Evolutionary conservation across 805 yeast genomes (phyloP).

Genomic region (Ogataea nitratoaversa): DNA sequence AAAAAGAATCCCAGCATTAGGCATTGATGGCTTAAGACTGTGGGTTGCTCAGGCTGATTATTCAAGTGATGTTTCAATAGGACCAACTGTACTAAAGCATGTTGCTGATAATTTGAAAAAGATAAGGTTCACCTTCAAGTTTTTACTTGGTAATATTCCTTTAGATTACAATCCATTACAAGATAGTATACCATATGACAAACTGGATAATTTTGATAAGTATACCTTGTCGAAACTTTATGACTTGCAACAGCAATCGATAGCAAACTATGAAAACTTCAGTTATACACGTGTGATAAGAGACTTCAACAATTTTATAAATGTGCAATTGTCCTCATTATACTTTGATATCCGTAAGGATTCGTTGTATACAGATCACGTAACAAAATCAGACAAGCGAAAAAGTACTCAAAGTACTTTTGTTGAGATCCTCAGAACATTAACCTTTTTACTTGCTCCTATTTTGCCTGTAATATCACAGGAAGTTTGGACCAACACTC

Average conservation of each 20-base stretch:
- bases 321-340: constrained; percentile 69
- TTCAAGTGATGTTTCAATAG: constrained; percentile 72
- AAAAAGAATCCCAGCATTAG: constrained; percentile 55
- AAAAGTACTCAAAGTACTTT: constrained; percentile 64
- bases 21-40: constrained; percentile 85
- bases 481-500: constrained; percentile 75
- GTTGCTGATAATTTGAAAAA: constrained; percentile 81
- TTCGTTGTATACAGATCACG: constrained; percentile 66
- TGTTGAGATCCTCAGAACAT: constrained; percentile 50
- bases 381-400: constrained; percentile 41
- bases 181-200: constrained; percentile 34
- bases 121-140: constrained; percentile 75
- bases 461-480: constrained; percentile 80
- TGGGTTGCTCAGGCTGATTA: constrained; percentile 91
- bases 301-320: constrained; percentile 66
- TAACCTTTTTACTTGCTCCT: constrained; percentile 71
- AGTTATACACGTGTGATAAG: constrained; percentile 71
- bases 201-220: constrained; percentile 50
- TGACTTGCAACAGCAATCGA: constrained; percentile 39
- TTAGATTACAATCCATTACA: constrained; percentile 19
- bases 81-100: constrained; percentile 66
- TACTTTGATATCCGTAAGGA: constrained; percentile 89
- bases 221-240: constrained; percentile 55
- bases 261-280: constrained; percentile 46
- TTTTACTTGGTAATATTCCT: constrained; percentile 71